phyloP scores from a whole-genome alignment of 225 moss, liverwort and hornwort genomes.

The Climacium dendroides region DNA sequence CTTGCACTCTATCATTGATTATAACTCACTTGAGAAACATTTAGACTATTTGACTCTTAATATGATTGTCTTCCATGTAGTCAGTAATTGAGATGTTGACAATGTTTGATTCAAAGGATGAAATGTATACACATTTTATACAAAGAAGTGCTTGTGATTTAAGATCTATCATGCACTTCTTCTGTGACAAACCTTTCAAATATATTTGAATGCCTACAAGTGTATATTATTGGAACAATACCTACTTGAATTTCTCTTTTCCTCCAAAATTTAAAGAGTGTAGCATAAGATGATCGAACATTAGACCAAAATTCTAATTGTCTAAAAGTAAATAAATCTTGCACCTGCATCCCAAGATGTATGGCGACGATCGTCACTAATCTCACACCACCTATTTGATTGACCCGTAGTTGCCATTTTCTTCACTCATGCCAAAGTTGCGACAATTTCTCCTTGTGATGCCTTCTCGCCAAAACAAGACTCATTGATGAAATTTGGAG shows the following conservation, averaged over 20 bases:
- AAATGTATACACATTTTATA: neutral
- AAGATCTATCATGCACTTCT: neutral
- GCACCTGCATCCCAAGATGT: constrained; percentile 18
- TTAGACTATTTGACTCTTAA: too few relatives aligned
- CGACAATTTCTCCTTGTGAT: neutral
- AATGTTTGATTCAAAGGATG: accelerated
- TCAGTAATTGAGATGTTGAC: neutral
- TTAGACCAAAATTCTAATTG: neutral
- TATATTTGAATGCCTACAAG: neutral
- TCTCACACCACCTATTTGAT: neutral
- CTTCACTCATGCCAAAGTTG: neutral
- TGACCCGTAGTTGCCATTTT: neutral
- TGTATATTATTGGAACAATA: neutral
- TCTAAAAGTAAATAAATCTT: neutral
- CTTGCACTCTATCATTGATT: neutral
- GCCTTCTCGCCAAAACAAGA: neutral
- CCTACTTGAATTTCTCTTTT: neutral
- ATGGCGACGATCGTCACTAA: neutral
- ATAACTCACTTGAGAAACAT: neutral
- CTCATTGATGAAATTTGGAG: neutral
- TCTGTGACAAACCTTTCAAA: neutral
- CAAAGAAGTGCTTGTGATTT: neutral
- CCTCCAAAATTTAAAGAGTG: neutral
- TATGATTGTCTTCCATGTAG: too few relatives aligned
- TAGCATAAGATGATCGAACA: neutral